Evolutionary conservation across 2,329 filamentous ascomycete species (phyloP), one percentile per base, ranked within the genome.

Genomic region (Diaporthe vaccinii): DNA sequence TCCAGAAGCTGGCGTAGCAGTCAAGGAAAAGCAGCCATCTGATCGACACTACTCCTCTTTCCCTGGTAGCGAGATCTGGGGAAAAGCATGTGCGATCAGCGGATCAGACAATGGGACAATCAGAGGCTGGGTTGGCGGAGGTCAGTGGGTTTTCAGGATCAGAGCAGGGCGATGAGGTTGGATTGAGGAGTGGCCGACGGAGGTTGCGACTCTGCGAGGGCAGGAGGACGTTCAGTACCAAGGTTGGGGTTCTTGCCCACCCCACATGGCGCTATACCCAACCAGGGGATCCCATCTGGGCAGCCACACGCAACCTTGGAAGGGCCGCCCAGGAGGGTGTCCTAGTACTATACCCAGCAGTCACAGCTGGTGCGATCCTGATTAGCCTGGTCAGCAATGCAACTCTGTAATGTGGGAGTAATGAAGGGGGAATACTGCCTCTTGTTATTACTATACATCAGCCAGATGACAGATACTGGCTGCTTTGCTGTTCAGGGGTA

Each of bases 61-160:
- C n/a, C n/a, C 65, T 22, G 65, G 65, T 69, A 69, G 65, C 65
- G 65, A 69, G 65, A 69, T 69, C 65, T 69, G 65, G 65, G 20
- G 46, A 65, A 28, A 69, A 69, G 46, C 49, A 69, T 10, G 6
- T 22, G 65, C 41, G 46, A 69, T 69, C 65, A 69, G 49, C 49
- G 17, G 65, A 41, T 69, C 65, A 69, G 20, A 28, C 34, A 55
- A 41, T 69, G 31, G 34, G 22, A 69, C 65, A 55, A 20, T 41
- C n/a, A 69, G 31, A 17, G 34, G 62, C 31, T 41, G 46, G 44
- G 5, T 17, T 14, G 25, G 22, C 15, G 28, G 28, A 67, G 44
- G 61, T n/a, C 22, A 53, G 31, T 53, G 31, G 44, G 44, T 53
- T 28, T 53, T 25, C 44, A 51, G 62, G 62, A 17, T 20, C 22